phyloP scores from a whole-genome alignment of 2,329 filamentous ascomycete species.

The Xylaria sp. region DNA sequence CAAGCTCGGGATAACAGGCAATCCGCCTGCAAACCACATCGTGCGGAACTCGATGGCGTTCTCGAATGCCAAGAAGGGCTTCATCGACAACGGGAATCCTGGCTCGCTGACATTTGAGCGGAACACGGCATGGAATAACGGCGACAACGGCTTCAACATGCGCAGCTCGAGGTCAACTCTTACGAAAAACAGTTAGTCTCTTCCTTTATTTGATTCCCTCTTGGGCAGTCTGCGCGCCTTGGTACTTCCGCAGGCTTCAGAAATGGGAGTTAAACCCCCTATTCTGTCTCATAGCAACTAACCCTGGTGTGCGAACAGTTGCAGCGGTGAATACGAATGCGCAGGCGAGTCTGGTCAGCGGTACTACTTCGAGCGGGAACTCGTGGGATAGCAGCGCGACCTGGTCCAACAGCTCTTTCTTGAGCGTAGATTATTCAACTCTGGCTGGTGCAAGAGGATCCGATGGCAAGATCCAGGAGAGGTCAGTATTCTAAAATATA shows the following conservation, averaged over 20 bases:
- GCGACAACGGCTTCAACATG: slow-evolving; percentile 55
- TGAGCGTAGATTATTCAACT: slow-evolving; percentile 51
- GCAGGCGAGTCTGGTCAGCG: slow-evolving; percentile 44
- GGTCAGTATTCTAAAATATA: not conserved
- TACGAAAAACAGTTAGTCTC: slow-evolving; percentile 46
- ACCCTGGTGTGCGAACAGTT: slow-evolving; percentile 36
- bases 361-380: slow-evolving; percentile 51
- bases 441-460: slow-evolving; percentile 52
- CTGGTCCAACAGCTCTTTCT: slow-evolving; percentile 55
- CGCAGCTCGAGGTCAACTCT: slow-evolving; percentile 52
- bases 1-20: slow-evolving; percentile 57
- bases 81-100: slow-evolving; percentile 59
- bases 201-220: too few species aligned
- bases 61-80: slow-evolving; percentile 56
- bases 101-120: slow-evolving; percentile 54
- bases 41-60: slow-evolving; percentile 58
- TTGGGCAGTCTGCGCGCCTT: too few species aligned
- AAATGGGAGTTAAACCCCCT: too few species aligned
- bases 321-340: slow-evolving; percentile 51
- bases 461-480: slow-evolving; percentile 52
- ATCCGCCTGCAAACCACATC: slow-evolving; percentile 56
- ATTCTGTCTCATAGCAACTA: too few species aligned
- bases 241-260: too few species aligned
- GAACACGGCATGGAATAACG: slow-evolving; percentile 60
- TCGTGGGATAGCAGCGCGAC: slow-evolving; percentile 54